These are phyloP conservation scores for Stellera chamaejasme DNA, from an alignment of 345 rosid genomes.

Conservation along the genomic window DNA sequence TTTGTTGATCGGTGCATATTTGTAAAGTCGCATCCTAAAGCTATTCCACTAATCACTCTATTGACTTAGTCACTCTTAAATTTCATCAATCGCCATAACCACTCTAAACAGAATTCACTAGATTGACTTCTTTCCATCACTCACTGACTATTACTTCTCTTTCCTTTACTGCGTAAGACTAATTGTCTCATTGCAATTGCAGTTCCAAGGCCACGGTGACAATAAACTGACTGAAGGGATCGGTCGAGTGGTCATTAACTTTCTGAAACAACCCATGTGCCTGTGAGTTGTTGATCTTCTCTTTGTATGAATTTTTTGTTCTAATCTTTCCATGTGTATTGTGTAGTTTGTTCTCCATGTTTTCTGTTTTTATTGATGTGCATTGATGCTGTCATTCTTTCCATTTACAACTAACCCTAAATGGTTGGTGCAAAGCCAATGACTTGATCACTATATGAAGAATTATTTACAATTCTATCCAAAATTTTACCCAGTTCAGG, in stretches of 20 bases:
- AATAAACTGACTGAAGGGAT: constrained; percentile 20
- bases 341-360: not conserved
- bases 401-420: too few relatives aligned
- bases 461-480: too few relatives aligned
- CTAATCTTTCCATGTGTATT: not conserved
- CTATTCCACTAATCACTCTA: too few relatives aligned
- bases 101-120: too few relatives aligned
- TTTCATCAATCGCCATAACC: too few relatives aligned
- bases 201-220: constrained; percentile 35
- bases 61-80: too few relatives aligned
- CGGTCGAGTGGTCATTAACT: constrained; percentile 39
- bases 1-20: too few relatives aligned
- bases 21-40: too few relatives aligned
- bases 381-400: too few relatives aligned
- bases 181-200: constrained; percentile 14
- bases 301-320: not conserved
- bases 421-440: too few relatives aligned
- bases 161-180: not conserved
- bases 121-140: not conserved
- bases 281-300: constrained; percentile 44
- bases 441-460: too few relatives aligned
- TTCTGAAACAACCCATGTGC: constrained; percentile 49
- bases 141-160: not conserved
- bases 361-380: not conserved
- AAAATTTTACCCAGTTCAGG: too few relatives aligned